Percentiles rank a stretch among this genome's conserved stretches.
phyloP scores from a whole-genome alignment of 805 yeast genomes.

The Candida ortonii region DNA sequence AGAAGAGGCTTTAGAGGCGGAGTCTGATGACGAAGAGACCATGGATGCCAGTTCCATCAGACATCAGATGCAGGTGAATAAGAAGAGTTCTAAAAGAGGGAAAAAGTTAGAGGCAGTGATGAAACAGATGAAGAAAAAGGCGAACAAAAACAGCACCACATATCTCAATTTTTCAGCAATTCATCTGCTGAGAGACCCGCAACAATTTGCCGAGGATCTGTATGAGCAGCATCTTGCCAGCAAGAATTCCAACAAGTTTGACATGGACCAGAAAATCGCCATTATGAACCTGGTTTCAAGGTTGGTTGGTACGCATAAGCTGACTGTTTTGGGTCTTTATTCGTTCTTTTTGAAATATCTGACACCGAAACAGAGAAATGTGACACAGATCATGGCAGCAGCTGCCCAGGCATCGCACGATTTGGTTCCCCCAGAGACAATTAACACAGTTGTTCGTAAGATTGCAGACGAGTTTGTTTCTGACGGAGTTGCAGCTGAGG shows the following conservation, averaged over 20 bases:
- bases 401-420: slow-evolving; percentile 96
- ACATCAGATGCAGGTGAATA: slow-evolving; percentile 81
- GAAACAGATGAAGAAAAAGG: slow-evolving; percentile 59
- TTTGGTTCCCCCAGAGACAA: slow-evolving; percentile 92
- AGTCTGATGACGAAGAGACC: slow-evolving; percentile 63
- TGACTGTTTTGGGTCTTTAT: slow-evolving; percentile 85
- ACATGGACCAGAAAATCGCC: slow-evolving; percentile 83
- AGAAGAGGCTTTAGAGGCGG: slow-evolving; percentile 77
- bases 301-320: slow-evolving; percentile 89
- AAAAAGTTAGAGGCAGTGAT: slow-evolving; percentile 77
- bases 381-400: slow-evolving; percentile 95
- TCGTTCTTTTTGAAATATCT: slow-evolving; percentile 84
- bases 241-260: slow-evolving; percentile 66
- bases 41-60: slow-evolving; percentile 69
- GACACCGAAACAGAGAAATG: slow-evolving; percentile 92
- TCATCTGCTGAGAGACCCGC: slow-evolving; percentile 93
- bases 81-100: slow-evolving; percentile 75
- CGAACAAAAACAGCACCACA: slow-evolving; percentile 54
- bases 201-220: slow-evolving; percentile 89
- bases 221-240: slow-evolving; percentile 70
- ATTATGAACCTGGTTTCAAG: slow-evolving; percentile 86
- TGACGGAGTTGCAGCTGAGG: slow-evolving; percentile 98
- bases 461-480: slow-evolving; percentile 97
- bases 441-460: slow-evolving; percentile 77
- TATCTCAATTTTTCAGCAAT: slow-evolving; percentile 92